These are phyloP conservation scores for Penicillium sp. DNA, from an alignment of 2,329 filamentous ascomycete genomes.

Conservation along the genomic window DNA sequence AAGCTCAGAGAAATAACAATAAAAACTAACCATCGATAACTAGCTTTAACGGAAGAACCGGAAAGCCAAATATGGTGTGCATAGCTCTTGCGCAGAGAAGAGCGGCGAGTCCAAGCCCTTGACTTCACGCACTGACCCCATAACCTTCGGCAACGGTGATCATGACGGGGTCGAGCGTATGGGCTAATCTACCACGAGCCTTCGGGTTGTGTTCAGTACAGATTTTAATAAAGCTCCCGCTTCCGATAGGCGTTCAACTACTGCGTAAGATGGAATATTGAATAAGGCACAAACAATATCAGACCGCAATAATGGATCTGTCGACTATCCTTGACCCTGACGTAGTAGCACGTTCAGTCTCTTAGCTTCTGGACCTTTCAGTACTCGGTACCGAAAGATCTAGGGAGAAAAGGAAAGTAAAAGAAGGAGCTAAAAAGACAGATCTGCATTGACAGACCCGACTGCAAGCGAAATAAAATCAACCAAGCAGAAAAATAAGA, in stretches of 20 bases:
- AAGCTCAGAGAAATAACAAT: slow-evolving; percentile 8
- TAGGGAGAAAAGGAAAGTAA: no score
- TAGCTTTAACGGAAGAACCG: slow-evolving; percentile 9
- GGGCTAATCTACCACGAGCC: no score
- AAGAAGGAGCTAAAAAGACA: no score
- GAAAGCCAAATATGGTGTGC: slow-evolving; percentile 25
- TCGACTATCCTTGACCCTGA: no score
- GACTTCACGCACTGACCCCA: slow-evolving; percentile 21
- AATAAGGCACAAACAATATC: background rate
- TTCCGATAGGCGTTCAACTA: slow-evolving; percentile 7
- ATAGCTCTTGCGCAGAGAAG: slow-evolving; percentile 15
- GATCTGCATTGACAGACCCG: slow-evolving; percentile 7
- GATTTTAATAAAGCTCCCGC: background rate
- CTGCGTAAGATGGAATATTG: no score
- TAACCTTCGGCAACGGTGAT: slow-evolving; percentile 20
- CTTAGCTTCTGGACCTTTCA: background rate
- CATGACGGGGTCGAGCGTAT: slow-evolving; percentile 17
- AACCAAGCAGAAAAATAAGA: slow-evolving; percentile 10
- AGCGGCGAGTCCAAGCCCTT: no score
- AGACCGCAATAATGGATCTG: slow-evolving; percentile 14
- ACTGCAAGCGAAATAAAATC: background rate
- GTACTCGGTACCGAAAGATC: no score
- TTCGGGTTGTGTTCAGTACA: background rate
- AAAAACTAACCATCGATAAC: slow-evolving; percentile 13
- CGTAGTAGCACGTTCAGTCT: slow-evolving; percentile 3